These are phyloP conservation scores for Drechslerella stenobrocha DNA, from an alignment of 2,329 filamentous ascomycete genomes.

Conservation along the genomic window DNA sequence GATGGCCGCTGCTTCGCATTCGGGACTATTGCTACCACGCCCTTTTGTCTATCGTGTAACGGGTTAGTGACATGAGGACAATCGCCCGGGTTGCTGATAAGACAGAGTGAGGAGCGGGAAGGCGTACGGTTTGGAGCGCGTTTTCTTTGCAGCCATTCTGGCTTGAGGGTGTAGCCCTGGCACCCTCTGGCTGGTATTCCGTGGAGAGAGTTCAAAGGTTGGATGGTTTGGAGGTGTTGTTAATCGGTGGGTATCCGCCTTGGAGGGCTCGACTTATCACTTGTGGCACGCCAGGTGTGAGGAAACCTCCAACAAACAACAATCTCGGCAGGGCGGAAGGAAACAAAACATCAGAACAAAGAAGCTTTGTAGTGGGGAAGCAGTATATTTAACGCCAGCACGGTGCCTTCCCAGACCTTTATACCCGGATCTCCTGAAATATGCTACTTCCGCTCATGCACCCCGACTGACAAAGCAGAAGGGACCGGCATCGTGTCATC, in stretches of 20 bases:
- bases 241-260: background rate
- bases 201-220: slow-evolving; percentile 26
- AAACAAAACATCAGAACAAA: background rate
- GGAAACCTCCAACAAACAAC: too few species aligned
- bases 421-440: slow-evolving; percentile 4
- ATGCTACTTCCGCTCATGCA: slow-evolving; percentile 8
- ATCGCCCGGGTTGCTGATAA: background rate
- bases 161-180: slow-evolving; percentile 27
- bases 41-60: slow-evolving; percentile 26
- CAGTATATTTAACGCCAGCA: background rate
- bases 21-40: slow-evolving; percentile 38
- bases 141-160: slow-evolving; percentile 43
- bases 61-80: background rate
- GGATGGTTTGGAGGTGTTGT: slow-evolving; percentile 28
- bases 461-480: slow-evolving; percentile 16
- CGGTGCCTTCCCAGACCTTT: slow-evolving; percentile 4
- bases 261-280: slow-evolving; percentile 26
- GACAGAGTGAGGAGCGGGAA: background rate
- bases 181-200: background rate
- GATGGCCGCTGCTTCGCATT: slow-evolving; percentile 15
- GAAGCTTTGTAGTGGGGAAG: slow-evolving; percentile 2
- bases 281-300: slow-evolving; percentile 20
- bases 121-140: slow-evolving; percentile 25
- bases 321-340: background rate
- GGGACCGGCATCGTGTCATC: slow-evolving; percentile 1